Evolutionary conservation across 164 flowering plant genomes (phyloP).

Genomic region (Echeveria elegans): DNA sequence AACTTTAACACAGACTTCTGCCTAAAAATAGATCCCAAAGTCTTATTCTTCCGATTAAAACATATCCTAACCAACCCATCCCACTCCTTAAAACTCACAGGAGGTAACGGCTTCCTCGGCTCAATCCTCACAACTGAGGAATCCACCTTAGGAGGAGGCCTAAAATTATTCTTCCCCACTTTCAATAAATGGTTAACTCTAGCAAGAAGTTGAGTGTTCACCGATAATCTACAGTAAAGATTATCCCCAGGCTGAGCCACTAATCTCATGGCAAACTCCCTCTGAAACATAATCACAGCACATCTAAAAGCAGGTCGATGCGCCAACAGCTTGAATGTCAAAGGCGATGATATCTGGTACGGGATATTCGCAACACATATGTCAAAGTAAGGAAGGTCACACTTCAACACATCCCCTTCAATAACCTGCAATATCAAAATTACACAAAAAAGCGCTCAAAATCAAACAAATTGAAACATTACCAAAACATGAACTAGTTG

Average conservation of each 20-base stretch:
- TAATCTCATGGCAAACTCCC: conserved; percentile 93
- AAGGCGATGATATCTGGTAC: conserved; percentile 91
- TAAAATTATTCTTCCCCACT: conserved; percentile 86
- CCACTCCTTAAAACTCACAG: conserved; percentile 73
- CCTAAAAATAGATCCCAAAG: conserved; percentile 76
- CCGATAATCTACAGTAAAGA: conserved; percentile 79
- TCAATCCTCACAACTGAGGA: conserved; percentile 92
- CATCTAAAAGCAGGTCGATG: conserved; percentile 74
- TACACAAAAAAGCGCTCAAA: background rate
- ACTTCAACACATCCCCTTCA: conserved; percentile 88
- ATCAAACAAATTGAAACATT: background rate
- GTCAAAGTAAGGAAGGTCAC: conserved; percentile 88
- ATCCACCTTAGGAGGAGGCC: conserved; percentile 95
- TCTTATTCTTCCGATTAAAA: conserved; percentile 81
- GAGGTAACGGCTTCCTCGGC: conserved; percentile 72
- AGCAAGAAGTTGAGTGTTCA: conserved; percentile 79
- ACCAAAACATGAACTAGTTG: background rate
- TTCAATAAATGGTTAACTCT: conserved; percentile 81
- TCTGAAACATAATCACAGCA: conserved; percentile 90
- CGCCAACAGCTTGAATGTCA: conserved; percentile 64
- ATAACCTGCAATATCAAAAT: conserved; percentile 43
- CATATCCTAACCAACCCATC: conserved; percentile 73
- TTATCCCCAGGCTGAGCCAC: conserved; percentile 88
- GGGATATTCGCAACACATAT: conserved; percentile 96
- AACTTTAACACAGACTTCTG: conserved; percentile 56